Base-by-base conservation (phyloP, 768 basidiomycete genomes). In the Clavaria fumosa region DNA sequence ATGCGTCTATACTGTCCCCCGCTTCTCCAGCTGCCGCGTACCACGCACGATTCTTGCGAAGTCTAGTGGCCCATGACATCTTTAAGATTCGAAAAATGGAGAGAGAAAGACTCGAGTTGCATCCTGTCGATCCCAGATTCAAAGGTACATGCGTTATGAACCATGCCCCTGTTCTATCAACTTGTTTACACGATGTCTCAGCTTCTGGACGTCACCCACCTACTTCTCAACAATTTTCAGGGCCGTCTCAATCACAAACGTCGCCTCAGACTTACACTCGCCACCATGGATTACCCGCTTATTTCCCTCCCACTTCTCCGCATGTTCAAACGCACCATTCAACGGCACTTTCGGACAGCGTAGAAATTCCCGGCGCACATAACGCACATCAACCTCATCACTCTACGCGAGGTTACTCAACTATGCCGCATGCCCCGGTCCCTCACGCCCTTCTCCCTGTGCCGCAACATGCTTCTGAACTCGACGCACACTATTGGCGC, bases 31-130 rank as follows among this genome's bases (percentile, higher is more conserved):
- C 74, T 12, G 76, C 77, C n/a, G 72, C 73, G 23, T 75, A 76
- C 44, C 84, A 88, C 48, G 72, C 79, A 27, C 77, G 83, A 35
- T 89, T 89, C 58, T 59, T 89, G 26, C 71, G 72, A 49, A 72
- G 67, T 40, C 63, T 88, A 32, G 64, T 86, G 26, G 65, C 64
- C 23, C 67, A 71, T 46, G 78, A 82, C 47, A 65, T 66, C 39
- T 67, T 73, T 49, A 69, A 70, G 46, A 54, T 64, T 35, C 67
- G 69, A 39, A 64, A 64, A 41, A 52, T 41, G 45, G 60, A 61
- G 43, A 52, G 50, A 47, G 65, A 64, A 42, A 47, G 53, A 36
- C 47, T 57, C 49, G 58, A 64, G 33, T 52, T 54, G 45, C 53
- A 64, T 47, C 54, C 68, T 38, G 62, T 76, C 54, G 73, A 76